Conservation (phyloP, 495 filamentous ascomycete genomes). For the Trichodelitschia bisporula region DNA sequence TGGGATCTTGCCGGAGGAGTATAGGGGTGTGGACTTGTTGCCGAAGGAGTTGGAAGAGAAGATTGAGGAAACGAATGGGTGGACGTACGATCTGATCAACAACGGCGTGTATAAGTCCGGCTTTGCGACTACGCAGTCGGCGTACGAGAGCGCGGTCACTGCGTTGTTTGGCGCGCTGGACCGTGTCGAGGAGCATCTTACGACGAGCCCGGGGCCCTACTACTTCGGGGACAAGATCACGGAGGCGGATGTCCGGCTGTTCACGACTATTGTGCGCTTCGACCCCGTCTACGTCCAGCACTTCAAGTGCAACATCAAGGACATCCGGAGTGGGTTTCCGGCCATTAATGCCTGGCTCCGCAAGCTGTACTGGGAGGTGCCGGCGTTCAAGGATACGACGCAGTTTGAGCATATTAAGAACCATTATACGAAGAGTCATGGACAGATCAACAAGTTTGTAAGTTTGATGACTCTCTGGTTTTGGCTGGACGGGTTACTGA, state of each 20-base stretch:
- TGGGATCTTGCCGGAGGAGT: slow-evolving; percentile 32
- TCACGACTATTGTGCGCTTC: slow-evolving; percentile 66
- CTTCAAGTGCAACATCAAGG: slow-evolving; percentile 77
- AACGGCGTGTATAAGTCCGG: slow-evolving; percentile 67
- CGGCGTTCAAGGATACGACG: slow-evolving; percentile 35
- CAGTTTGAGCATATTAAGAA: slow-evolving; percentile 48
- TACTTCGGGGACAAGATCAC: slow-evolving; percentile 46
- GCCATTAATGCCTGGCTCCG: slow-evolving; percentile 42
- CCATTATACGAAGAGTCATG: slow-evolving; percentile 47
- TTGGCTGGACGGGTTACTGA: not conserved
- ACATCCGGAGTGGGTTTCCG: slow-evolving; percentile 58
- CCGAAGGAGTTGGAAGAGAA: slow-evolving; percentile 28
- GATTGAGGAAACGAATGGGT: slow-evolving; percentile 57
- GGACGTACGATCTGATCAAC: slow-evolving; percentile 69
- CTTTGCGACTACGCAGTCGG: slow-evolving; percentile 51
- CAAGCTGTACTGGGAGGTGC: slow-evolving; percentile 40
- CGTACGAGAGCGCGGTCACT: slow-evolving; percentile 42
- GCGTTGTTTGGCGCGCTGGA: slow-evolving; percentile 51
- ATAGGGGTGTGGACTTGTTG: slow-evolving; percentile 36
- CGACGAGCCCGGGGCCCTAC: slow-evolving; percentile 29
- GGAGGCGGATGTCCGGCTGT: slow-evolving; percentile 63
- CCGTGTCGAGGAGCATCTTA: slow-evolving; percentile 40
- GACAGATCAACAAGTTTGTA: slow-evolving; percentile 34
- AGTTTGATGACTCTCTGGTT: not conserved
- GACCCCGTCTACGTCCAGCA: slow-evolving; percentile 80